Evolutionary conservation across 2,329 filamentous ascomycete genomes (phyloP).

Genomic region (Colletotrichum echinochloae): DNA sequence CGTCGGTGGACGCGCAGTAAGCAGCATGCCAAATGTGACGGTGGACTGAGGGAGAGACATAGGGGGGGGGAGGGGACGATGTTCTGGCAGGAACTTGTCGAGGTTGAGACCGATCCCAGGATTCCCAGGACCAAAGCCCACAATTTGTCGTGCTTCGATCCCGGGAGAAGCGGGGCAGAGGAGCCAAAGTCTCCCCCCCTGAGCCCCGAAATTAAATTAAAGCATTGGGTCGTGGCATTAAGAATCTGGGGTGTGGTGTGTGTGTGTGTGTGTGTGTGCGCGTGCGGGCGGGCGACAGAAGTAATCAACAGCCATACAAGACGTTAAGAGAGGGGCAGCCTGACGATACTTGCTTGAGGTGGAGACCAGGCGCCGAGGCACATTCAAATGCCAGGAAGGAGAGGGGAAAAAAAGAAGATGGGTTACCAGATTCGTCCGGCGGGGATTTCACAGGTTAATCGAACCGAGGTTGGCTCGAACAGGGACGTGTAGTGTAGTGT

Average conservation of each 20-base stretch:
- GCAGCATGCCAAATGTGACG: constrained; percentile 23
- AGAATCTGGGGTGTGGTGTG: constrained; percentile 34
- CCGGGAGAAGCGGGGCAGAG: constrained; percentile 4
- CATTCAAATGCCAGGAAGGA: neutral
- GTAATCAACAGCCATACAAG: too few relatives aligned
- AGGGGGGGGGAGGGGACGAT: neutral
- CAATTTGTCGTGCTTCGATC: constrained; percentile 15
- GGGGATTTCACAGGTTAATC: neutral
- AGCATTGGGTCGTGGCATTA: constrained; percentile 34
- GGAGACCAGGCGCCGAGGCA: neutral
- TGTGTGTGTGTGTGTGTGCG: too few relatives aligned
- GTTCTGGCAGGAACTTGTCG: neutral
- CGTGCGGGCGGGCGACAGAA: too few relatives aligned
- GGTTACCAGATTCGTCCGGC: neutral
- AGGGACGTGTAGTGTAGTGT: too few relatives aligned
- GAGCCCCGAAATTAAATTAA: constrained; percentile 27
- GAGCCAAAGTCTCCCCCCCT: constrained; percentile 25
- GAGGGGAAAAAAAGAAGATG: too few relatives aligned
- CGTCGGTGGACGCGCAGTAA: constrained; percentile 13
- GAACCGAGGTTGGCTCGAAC: neutral
- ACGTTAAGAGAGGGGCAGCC: neutral
- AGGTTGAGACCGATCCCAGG: constrained; percentile 8
- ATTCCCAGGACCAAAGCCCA: constrained; percentile 5
- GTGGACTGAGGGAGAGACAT: constrained; percentile 1
- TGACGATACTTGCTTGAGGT: neutral